phyloP scores from a whole-genome alignment of 495 filamentous ascomycete genomes.

The Hyaloscypha bicolor region DNA sequence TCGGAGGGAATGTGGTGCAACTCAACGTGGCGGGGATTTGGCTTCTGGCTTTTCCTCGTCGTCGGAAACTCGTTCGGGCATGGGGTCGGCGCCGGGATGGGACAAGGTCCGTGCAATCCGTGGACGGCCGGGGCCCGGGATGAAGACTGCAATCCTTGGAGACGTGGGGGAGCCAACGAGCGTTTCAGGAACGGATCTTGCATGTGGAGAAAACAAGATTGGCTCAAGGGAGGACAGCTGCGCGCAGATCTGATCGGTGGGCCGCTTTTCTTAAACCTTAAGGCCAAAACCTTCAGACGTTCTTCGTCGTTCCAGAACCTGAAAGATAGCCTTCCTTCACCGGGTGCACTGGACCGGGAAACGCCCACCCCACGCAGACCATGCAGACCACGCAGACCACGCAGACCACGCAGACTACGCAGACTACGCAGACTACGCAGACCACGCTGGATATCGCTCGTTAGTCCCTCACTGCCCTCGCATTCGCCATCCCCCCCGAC shows the following conservation, averaged over 20 bases:
- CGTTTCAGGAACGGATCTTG: constrained; percentile 2
- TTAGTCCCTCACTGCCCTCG: background rate
- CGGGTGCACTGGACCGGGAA: background rate
- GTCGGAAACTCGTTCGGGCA: background rate
- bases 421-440: too few relatives aligned
- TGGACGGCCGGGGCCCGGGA: background rate
- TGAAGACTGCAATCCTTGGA: background rate
- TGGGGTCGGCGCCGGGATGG: background rate
- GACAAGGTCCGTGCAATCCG: background rate
- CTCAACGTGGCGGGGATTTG: background rate
- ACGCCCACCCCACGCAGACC: background rate
- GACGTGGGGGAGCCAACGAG: background rate
- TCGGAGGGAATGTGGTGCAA: background rate
- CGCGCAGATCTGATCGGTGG: background rate
- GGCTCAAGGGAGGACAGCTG: background rate
- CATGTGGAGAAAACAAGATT: background rate
- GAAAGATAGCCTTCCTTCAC: background rate
- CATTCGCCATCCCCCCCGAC: background rate
- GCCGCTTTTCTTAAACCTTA: background rate
- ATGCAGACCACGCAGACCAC: too few relatives aligned
- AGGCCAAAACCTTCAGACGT: background rate
- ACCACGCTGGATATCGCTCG: too few relatives aligned
- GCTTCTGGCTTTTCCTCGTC: background rate
- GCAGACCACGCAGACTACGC: too few relatives aligned
- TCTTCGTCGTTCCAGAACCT: background rate